Percentiles rank a stretch among this genome's conserved stretches.
Evolutionary conservation across 1,139 yeast genomes (phyloP).

Genomic region (Cylindricascospora bacillispora): DNA sequence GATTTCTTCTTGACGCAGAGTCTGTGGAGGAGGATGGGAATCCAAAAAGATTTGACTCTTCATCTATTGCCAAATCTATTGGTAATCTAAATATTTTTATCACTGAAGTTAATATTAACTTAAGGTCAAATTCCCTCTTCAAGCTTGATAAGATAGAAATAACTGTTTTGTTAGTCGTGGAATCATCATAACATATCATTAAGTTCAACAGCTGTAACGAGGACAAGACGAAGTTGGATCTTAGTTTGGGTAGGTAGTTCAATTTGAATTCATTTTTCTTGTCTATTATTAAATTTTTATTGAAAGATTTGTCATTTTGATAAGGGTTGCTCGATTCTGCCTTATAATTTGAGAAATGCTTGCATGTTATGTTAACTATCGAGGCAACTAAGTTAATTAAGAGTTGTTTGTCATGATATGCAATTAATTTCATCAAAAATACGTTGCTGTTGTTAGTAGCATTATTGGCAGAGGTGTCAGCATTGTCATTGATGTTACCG

Average conservation of each 20-base stretch:
- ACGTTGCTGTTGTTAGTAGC: background rate
- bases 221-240: slow-evolving; percentile 42
- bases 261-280: slow-evolving; percentile 1
- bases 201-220: slow-evolving; percentile 51
- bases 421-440: background rate
- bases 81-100: slow-evolving; percentile 38
- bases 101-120: slow-evolving; percentile 35
- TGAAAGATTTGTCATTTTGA: slow-evolving; percentile 4
- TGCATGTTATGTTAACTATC: slow-evolving; percentile 45
- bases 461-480: slow-evolving; percentile 1
- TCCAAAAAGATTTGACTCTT: slow-evolving; percentile 27
- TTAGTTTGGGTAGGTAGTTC: slow-evolving; percentile 29
- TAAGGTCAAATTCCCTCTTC: slow-evolving; percentile 41
- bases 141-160: slow-evolving; percentile 41
- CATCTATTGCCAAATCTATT: slow-evolving; percentile 28
- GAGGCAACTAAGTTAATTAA: slow-evolving; percentile 52
- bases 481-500: slow-evolving; percentile 1
- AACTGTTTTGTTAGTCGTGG: slow-evolving; percentile 37
- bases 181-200: slow-evolving; percentile 55
- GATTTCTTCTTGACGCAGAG: slow-evolving; percentile 7
- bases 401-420: slow-evolving; percentile 4
- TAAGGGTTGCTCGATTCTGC: slow-evolving; percentile 12
- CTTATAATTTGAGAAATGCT: slow-evolving; percentile 25
- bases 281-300: background rate
- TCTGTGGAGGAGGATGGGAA: slow-evolving; percentile 7